phyloP scores from a whole-genome alignment of 192 early-diverging fungal genomes.

The Umbelopsis sp. region DNA sequence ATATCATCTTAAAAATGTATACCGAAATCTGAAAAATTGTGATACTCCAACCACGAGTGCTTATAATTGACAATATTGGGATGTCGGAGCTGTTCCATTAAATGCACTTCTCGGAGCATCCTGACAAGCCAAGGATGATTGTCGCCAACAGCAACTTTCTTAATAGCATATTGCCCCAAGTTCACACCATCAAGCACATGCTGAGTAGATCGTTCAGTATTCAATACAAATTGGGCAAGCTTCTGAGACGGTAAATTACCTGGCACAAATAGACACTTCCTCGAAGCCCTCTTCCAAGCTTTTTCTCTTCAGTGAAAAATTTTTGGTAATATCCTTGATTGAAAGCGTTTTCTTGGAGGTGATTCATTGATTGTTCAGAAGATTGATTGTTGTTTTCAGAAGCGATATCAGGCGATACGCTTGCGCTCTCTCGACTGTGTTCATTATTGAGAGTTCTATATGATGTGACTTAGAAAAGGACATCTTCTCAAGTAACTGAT shows the following conservation, averaged over 20 bases:
- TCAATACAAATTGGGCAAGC: neutral
- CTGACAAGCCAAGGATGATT: constrained; percentile 88
- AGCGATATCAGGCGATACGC: neutral
- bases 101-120: constrained; percentile 92
- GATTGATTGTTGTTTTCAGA: neutral
- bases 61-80: constrained; percentile 95
- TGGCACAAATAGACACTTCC: constrained; percentile 92
- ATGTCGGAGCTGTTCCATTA: constrained; percentile 88
- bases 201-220: neutral
- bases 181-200: constrained; percentile 74
- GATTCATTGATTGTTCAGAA: constrained; percentile 28
- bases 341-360: constrained; percentile 70
- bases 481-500: neutral
- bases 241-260: constrained; percentile 41
- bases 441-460: neutral
- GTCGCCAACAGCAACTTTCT: constrained; percentile 92
- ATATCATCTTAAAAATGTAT: constrained; percentile 23
- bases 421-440: neutral
- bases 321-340: constrained; percentile 96
- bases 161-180: constrained; percentile 89
- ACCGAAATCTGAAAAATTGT: constrained; percentile 73
- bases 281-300: constrained; percentile 87
- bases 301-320: constrained; percentile 87
- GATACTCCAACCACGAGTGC: constrained; percentile 92
- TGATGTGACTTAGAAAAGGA: no score